These are phyloP conservation scores for Xylaria sp. DNA, from an alignment of 2,329 filamentous ascomycete species.

Conservation along the genomic window DNA sequence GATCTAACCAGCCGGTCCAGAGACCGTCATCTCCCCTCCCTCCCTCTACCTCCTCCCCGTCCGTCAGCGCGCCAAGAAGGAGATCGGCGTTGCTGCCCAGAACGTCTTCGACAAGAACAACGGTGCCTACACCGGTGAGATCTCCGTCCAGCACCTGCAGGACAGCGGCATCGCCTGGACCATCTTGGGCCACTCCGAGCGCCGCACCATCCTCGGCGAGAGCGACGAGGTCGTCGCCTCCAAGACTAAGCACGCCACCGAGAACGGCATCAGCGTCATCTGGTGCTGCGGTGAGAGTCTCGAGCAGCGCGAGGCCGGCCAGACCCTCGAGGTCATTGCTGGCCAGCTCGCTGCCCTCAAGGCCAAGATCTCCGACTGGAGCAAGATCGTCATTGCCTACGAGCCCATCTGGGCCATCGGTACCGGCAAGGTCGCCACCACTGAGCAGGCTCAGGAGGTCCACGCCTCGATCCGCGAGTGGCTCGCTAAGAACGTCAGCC, in stretches of 20 bases:
- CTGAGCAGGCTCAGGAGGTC: slow-evolving; percentile 87
- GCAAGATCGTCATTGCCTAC: slow-evolving; percentile 92
- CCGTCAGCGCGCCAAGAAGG: slow-evolving; percentile 68
- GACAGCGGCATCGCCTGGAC: slow-evolving; percentile 86
- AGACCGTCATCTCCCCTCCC: slow-evolving; percentile 92
- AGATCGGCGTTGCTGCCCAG: slow-evolving; percentile 84
- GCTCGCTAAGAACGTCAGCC: slow-evolving; percentile 72
- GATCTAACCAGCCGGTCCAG: slow-evolving; percentile 40
- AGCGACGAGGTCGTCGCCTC: slow-evolving; percentile 76
- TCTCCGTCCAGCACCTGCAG: slow-evolving; percentile 84
- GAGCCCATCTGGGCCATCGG: slow-evolving; percentile 97
- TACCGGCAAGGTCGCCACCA: slow-evolving; percentile 88
- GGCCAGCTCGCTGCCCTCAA: slow-evolving; percentile 80
- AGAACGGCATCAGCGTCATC: slow-evolving; percentile 84
- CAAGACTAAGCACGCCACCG: slow-evolving; percentile 91
- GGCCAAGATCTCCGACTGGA: slow-evolving; percentile 75
- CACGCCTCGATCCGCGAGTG: slow-evolving; percentile 88
- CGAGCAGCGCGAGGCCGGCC: slow-evolving; percentile 79
- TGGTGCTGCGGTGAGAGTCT: slow-evolving; percentile 96
- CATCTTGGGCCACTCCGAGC: slow-evolving; percentile 91
- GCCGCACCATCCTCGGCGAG: slow-evolving; percentile 84
- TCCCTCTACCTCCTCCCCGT: slow-evolving; percentile 84
- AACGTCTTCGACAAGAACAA: slow-evolving; percentile 97
- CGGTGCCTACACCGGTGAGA: slow-evolving; percentile 95
- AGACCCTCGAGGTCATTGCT: slow-evolving; percentile 83